Evolutionary conservation across 2,329 filamentous ascomycete species (phyloP).

Genomic region (Botrytis pseudocinerea): DNA sequence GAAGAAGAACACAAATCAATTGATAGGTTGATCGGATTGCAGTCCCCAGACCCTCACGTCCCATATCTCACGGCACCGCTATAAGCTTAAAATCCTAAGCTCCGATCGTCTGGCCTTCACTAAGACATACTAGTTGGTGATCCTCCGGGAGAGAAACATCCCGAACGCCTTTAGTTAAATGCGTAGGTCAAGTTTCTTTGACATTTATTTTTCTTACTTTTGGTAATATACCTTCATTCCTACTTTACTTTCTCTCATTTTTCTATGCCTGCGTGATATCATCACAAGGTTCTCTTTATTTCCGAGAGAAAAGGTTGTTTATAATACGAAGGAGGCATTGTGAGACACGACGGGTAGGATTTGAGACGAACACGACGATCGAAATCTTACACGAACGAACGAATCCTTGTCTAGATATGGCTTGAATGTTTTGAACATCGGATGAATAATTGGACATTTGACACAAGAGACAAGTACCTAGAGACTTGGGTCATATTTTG

Average conservation of each 20-base stretch:
- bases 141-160: conserved; percentile 16
- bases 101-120: not conserved
- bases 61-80: not conserved
- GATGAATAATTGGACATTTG: not conserved
- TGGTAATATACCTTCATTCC: not conserved
- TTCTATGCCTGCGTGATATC: not conserved
- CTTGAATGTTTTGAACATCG: conserved; percentile 1
- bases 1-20: not conserved
- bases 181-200: conserved; percentile 5
- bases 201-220: not conserved
- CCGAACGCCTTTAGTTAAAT: conserved; percentile 4
- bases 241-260: not conserved
- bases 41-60: not conserved
- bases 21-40: not conserved
- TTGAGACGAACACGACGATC: conserved; percentile 7
- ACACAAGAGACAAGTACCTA: conserved; percentile 2
- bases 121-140: not conserved
- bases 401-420: conserved; percentile 1
- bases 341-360: conserved; percentile 10
- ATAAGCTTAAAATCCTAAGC: not conserved
- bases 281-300: not conserved
- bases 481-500: conserved; percentile 3
- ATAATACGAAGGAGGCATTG: not conserved
- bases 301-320: not conserved
- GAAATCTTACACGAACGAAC: not conserved